Evolutionary conservation across 768 basidiomycete genomes (phyloP).

Genomic region (Gymnopilus junonius): DNA sequence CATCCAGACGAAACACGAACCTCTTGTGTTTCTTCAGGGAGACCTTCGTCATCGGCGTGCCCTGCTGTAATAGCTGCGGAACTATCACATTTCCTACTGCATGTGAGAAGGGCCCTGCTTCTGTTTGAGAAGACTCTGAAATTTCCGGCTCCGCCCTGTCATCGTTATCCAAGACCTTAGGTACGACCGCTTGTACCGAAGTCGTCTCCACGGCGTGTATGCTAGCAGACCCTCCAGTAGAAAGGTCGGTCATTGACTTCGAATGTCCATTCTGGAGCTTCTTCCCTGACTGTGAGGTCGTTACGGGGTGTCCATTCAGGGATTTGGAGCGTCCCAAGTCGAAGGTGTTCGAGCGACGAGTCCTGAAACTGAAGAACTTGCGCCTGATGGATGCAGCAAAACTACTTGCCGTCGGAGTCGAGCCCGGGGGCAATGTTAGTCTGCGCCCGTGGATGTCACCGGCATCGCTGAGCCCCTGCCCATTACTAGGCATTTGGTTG

Average conservation of each 20-base stretch:
- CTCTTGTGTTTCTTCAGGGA: conserved; percentile 78
- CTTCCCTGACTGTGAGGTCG: background rate
- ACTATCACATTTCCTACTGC: conserved; percentile 35
- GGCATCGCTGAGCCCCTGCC: conserved; percentile 21
- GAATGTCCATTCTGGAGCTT: conserved; percentile 13
- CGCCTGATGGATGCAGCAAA: conserved; percentile 21
- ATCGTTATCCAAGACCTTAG: conserved; percentile 16
- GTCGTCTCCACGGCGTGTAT: background rate
- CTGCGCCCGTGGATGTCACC: background rate
- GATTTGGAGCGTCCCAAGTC: conserved; percentile 30
- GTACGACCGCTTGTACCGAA: conserved; percentile 4
- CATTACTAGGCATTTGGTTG: background rate
- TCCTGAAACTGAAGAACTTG: conserved; percentile 16
- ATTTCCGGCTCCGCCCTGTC: conserved; percentile 3
- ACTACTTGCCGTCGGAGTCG: background rate
- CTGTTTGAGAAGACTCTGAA: background rate
- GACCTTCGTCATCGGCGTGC: conserved; percentile 82
- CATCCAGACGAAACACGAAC: conserved; percentile 71
- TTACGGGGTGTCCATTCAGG: conserved; percentile 11
- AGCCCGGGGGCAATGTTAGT: background rate
- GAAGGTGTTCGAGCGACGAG: conserved; percentile 37
- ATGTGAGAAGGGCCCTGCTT: conserved; percentile 6
- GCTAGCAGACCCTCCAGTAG: background rate
- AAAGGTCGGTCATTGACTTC: conserved; percentile 20
- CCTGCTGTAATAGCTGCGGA: conserved; percentile 60